Evolutionary conservation across 805 yeast species (phyloP), one percentile per base, ranked within the genome.

Genomic region (Debaryomyces hansenii): DNA sequence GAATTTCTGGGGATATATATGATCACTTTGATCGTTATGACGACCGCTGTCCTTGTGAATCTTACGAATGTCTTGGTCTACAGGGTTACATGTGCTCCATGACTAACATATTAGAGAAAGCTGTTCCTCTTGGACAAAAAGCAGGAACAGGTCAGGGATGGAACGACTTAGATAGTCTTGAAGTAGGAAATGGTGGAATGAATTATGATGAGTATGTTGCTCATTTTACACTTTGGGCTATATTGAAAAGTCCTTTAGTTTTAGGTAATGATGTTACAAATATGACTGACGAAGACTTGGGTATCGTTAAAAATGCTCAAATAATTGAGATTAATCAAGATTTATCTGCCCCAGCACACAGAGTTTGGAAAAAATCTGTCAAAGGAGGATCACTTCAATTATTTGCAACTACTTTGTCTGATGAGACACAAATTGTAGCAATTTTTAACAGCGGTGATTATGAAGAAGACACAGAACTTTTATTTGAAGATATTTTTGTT

Each of bases 221-320:
- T 10, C 66, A 60, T 41, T 63, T 63, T 37, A 52, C 65, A 10
- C 46, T 63, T 53, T 63, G 67, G 67, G 55, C 66, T 1, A 53
- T 58, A n/a, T 52, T 63, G 20, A 63, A 62, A 45, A 57, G 63
- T 35, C 65, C 67, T 11, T 46, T 63, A 20, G 49, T 63, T 21
- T 56, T 62, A 45, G 66, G 66, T 14, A 58, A 55, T 37, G 65
- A 63, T 45, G 50, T 62, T 4, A 40, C 58, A 18, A 27, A 41
- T 12, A 54, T 63, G 52, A 42, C 50, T 18, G 49, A 52, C 10
- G 46, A 47, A 24, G 57, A 60, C 14, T 54, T 45, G 21, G 47
- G 51, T 9, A 58, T 62, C 44, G 47, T 53, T 38, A 49, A 48
- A 4, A 48, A 48, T 29, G 34, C 20, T 16, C 45, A 43, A 6